phyloP scores from a whole-genome alignment of 2,329 filamentous ascomycete genomes.

The Decorospora gaudefroyi region DNA sequence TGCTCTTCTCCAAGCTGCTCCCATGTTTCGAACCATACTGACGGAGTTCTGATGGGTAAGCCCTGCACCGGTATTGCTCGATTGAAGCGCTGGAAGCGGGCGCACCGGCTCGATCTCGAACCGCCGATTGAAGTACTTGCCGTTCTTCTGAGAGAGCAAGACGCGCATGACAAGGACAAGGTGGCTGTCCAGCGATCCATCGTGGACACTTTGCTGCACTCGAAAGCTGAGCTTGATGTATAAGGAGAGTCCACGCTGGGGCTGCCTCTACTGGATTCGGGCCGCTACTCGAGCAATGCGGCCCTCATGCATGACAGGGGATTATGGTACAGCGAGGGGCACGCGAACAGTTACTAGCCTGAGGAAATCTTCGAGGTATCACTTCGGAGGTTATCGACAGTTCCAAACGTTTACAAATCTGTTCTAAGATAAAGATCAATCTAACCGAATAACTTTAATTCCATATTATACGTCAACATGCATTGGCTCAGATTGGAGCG shows the following conservation, averaged over 20 bases:
- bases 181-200: slow-evolving; percentile 67
- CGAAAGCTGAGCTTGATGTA: slow-evolving; percentile 49
- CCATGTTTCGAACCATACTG: background rate
- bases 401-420: too few relatives aligned
- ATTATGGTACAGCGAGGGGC: slow-evolving; percentile 3
- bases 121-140: slow-evolving; percentile 90
- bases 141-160: slow-evolving; percentile 74
- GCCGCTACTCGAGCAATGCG: background rate
- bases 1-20: slow-evolving; percentile 33
- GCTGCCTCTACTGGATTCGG: background rate
- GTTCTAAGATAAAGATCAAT: too few relatives aligned
- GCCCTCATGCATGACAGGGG: background rate
- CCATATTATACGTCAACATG: slow-evolving; percentile 19
- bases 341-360: slow-evolving; percentile 13
- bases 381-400: too few relatives aligned
- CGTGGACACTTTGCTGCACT: slow-evolving; percentile 68
- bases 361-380: background rate
- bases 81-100: slow-evolving; percentile 84
- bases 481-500: slow-evolving; percentile 12
- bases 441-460: background rate
- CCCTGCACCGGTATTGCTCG: slow-evolving; percentile 86
- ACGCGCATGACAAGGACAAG: slow-evolving; percentile 52
- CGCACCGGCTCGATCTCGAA: slow-evolving; percentile 77
- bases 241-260: slow-evolving; percentile 9
- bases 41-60: slow-evolving; percentile 55